Conservation (phyloP, 2,329 filamentous ascomycete genomes). For the Aspergillus proliferans region DNA sequence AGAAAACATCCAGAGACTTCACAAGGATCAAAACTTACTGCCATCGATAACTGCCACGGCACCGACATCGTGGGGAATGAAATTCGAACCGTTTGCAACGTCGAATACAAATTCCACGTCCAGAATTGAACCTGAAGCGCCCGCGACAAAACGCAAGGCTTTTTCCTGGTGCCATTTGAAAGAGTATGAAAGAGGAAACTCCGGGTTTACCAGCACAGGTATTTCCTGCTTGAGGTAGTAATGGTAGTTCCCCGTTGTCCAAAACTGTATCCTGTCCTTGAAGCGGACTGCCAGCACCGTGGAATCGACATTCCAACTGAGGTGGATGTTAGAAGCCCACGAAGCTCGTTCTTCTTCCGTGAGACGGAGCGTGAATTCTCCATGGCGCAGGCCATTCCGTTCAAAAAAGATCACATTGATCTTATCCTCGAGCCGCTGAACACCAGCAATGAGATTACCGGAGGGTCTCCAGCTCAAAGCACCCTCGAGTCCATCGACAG, state of each 20-base stretch:
- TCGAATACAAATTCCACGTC: slow-evolving; percentile 63
- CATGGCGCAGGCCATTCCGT: slow-evolving; percentile 93
- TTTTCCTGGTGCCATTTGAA: slow-evolving; percentile 79
- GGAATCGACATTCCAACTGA: slow-evolving; percentile 90
- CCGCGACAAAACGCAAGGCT: slow-evolving; percentile 60
- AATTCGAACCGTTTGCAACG: slow-evolving; percentile 61
- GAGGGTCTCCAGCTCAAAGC: slow-evolving; percentile 84
- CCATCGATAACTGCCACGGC: slow-evolving; percentile 82
- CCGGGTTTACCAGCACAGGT: slow-evolving; percentile 31
- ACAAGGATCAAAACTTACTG: slow-evolving; percentile 35
- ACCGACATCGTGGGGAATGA: slow-evolving; percentile 69
- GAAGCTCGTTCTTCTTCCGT: slow-evolving; percentile 53
- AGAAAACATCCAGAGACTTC: slow-evolving; percentile 5
- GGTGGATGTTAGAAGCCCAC: slow-evolving; percentile 53
- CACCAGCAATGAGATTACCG: slow-evolving; percentile 83
- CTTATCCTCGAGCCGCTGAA: slow-evolving; percentile 64
- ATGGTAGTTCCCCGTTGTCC: slow-evolving; percentile 96
- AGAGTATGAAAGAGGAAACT: slow-evolving; percentile 18
- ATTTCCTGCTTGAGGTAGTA: slow-evolving; percentile 97
- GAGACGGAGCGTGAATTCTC: slow-evolving; percentile 75
- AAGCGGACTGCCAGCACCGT: slow-evolving; percentile 80
- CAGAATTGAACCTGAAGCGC: slow-evolving; percentile 47
- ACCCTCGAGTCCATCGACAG: slow-evolving; percentile 83
- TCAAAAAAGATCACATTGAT: slow-evolving; percentile 92
- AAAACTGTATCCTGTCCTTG: slow-evolving; percentile 72